phyloP scores from a whole-genome alignment of 2,329 filamentous ascomycete genomes.

The Lasiodiplodia theobromae region DNA sequence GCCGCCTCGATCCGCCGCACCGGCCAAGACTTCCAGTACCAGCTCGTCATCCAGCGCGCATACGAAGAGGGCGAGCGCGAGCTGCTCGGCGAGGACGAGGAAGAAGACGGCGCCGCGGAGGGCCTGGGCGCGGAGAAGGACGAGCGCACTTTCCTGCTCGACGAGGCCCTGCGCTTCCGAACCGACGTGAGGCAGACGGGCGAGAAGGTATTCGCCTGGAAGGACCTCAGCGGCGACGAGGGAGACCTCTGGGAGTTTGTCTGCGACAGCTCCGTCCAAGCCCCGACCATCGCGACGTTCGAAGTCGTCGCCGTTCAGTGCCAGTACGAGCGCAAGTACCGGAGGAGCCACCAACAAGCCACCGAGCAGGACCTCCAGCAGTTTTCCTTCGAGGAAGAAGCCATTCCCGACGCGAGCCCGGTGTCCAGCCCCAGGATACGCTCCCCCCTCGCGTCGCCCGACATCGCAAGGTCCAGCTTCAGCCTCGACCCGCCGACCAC shows the following conservation, averaged over 20 bases:
- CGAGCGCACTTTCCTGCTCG: constrained; percentile 97
- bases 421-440: constrained; percentile 55
- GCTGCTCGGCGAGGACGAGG: constrained; percentile 85
- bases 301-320: constrained; percentile 86
- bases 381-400: constrained; percentile 77
- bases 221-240: constrained; percentile 89
- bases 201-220: constrained; percentile 91
- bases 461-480: constrained; percentile 31
- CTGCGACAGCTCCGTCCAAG: constrained; percentile 76
- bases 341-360: constrained; percentile 78
- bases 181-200: constrained; percentile 80
- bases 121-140: constrained; percentile 82
- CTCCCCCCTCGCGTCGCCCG: constrained; percentile 45
- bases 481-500: constrained; percentile 25
- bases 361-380: constrained; percentile 81
- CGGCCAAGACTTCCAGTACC: constrained; percentile 94
- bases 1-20: constrained; percentile 91
- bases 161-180: constrained; percentile 87
- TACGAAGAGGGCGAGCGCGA: constrained; percentile 98
- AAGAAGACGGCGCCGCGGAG: constrained; percentile 78
- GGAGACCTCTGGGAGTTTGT: constrained; percentile 99
- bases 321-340: constrained; percentile 96
- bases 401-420: constrained; percentile 67
- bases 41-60: constrained; percentile 92
- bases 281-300: constrained; percentile 79